phyloP scores from a whole-genome alignment of 1,284 basidiomycete genomes.

The Boletus holoroseus region DNA sequence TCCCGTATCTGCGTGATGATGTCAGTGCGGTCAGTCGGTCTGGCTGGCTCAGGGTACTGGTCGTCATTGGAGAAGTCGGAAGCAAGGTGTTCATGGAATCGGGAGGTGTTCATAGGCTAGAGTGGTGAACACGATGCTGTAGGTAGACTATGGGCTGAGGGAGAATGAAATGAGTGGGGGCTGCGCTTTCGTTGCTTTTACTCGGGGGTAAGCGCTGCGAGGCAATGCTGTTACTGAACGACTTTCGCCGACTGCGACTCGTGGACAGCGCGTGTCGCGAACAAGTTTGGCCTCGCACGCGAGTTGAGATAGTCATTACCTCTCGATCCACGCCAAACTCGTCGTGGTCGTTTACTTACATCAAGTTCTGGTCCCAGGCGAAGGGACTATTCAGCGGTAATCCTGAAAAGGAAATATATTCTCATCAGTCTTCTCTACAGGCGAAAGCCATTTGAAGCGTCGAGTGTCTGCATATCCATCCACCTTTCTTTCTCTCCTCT shows the following conservation, averaged over 20 bases:
- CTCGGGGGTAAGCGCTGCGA: constrained; percentile 2
- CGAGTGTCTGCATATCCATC: no score
- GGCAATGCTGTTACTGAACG: constrained; percentile 10
- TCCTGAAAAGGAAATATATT: constrained; percentile 18
- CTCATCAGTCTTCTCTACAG: constrained; percentile 7
- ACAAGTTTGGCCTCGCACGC: constrained; percentile 5
- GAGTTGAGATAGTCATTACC: not conserved
- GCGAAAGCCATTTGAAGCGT: no score
- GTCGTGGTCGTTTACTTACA: not conserved
- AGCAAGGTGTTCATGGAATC: constrained; percentile 31
- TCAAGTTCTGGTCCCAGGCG: not conserved
- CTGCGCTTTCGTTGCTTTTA: constrained; percentile 16
- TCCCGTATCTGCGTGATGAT: constrained; percentile 34
- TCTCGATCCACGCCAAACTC: not conserved
- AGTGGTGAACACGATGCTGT: constrained; percentile 4
- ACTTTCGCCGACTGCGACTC: constrained; percentile 5
- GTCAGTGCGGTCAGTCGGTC: constrained; percentile 20
- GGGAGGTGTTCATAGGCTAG: constrained; percentile 27
- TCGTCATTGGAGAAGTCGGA: constrained; percentile 16
- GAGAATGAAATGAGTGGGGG: not conserved
- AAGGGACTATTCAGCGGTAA: not conserved
- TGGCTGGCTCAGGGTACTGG: constrained; percentile 10
- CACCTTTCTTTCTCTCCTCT: not conserved
- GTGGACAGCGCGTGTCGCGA: constrained; percentile 22
- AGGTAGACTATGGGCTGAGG: constrained; percentile 2